These are phyloP conservation scores for Aureobasidium sp. DNA, from an alignment of 2,329 filamentous ascomycete species.

Conservation along the genomic window DNA sequence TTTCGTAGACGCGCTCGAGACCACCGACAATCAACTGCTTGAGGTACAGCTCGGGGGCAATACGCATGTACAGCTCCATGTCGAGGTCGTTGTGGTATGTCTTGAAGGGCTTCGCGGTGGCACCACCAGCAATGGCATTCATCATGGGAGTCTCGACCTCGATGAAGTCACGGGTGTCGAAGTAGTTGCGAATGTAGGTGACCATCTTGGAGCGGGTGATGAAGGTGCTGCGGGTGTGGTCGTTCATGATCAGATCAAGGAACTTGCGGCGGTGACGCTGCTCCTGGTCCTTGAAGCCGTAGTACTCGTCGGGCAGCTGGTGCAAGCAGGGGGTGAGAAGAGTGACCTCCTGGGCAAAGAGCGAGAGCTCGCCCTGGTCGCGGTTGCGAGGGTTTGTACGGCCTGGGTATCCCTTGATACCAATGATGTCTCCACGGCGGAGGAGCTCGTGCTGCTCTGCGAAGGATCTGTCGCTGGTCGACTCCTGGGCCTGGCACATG, in stretches of 20 bases:
- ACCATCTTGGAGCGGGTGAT: constrained; percentile 81
- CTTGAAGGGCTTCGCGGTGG: constrained; percentile 88
- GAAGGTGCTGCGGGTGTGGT: constrained; percentile 73
- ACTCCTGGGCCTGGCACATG: constrained; percentile 80
- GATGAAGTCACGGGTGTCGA: constrained; percentile 74
- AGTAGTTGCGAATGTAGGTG: constrained; percentile 78
- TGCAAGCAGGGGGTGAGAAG: constrained; percentile 88
- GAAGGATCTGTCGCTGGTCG: constrained; percentile 61
- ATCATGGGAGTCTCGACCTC: constrained; percentile 98
- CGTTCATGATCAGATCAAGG: constrained; percentile 96
- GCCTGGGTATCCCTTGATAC: constrained; percentile 74
- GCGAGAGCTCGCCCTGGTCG: constrained; percentile 82
- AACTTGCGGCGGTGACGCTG: constrained; percentile 88
- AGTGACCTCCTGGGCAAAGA: constrained; percentile 80
- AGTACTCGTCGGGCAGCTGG: constrained; percentile 83
- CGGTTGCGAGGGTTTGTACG: constrained; percentile 83
- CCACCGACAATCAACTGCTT: constrained; percentile 96
- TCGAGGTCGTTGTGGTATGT: constrained; percentile 95
- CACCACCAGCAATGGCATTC: constrained; percentile 90
- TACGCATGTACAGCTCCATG: constrained; percentile 89
- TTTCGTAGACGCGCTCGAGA: constrained; percentile 88
- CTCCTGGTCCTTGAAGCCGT: constrained; percentile 92
- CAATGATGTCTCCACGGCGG: constrained; percentile 86
- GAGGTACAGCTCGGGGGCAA: constrained; percentile 91
- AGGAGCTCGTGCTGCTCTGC: constrained; percentile 84